Conservation (phyloP, 257 asterid genomes). For the Dorcoceras hygrometricum region DNA sequence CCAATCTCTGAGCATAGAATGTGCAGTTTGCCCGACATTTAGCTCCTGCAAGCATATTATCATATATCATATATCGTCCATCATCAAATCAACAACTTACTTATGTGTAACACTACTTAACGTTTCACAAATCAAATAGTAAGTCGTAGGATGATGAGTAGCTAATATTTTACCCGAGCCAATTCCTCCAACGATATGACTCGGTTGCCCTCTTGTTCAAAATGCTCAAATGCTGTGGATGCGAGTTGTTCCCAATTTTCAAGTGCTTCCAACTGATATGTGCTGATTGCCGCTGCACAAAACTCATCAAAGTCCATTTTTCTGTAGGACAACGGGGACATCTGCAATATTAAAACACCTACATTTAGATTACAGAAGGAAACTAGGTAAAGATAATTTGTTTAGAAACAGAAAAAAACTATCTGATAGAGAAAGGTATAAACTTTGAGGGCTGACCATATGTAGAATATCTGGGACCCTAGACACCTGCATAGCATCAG, state of each 20-base stretch:
- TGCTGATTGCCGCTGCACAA: slow-evolving; percentile 86
- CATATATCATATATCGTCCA: neutral
- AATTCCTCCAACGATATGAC: slow-evolving; percentile 74
- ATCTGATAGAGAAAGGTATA: neutral
- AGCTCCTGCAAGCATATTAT: slow-evolving; percentile 69
- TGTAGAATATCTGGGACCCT: slow-evolving; percentile 80
- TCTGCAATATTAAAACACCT: slow-evolving; percentile 30
- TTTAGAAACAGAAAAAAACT: no score
- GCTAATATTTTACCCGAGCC: slow-evolving; percentile 54
- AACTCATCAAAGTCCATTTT: slow-evolving; percentile 85
- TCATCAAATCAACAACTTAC: neutral
- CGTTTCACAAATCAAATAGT: neutral
- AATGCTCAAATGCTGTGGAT: slow-evolving; percentile 61
- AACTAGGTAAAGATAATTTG: neutral
- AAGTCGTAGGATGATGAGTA: neutral
- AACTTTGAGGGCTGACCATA: slow-evolving; percentile 43
- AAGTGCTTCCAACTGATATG: slow-evolving; percentile 79
- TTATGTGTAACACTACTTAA: neutral
- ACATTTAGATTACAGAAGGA: neutral
- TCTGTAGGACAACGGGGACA: slow-evolving; percentile 68
- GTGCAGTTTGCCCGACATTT: slow-evolving; percentile 69
- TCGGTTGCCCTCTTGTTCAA: slow-evolving; percentile 82
- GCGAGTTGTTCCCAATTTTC: slow-evolving; percentile 86
- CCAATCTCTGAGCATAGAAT: slow-evolving; percentile 78
- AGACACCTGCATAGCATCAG: slow-evolving; percentile 90